A percentile compares a stretch with the other conserved stretches of the same genome.
These are phyloP conservation scores for Nemania serpens DNA, from an alignment of 2,329 filamentous ascomycete genomes.

Conservation along the genomic window DNA sequence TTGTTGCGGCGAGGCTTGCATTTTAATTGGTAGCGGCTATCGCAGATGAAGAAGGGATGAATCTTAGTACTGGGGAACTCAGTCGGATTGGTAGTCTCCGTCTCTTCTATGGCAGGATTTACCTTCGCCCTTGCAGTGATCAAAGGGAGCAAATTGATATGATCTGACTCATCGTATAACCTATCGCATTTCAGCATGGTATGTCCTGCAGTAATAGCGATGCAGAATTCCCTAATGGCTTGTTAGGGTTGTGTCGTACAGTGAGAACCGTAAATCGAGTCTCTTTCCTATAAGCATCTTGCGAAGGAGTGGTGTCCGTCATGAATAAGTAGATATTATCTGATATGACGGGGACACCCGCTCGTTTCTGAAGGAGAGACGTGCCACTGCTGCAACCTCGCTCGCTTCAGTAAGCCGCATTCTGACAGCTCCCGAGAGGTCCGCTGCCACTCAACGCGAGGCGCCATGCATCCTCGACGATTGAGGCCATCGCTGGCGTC, in stretches of 20 bases:
- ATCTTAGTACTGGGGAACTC: background rate
- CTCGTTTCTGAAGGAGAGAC: background rate
- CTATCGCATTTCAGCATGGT: conserved; percentile 1
- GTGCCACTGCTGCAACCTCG: conserved; percentile 3
- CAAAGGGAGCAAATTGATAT: background rate
- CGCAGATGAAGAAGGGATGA: background rate
- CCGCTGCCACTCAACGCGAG: background rate
- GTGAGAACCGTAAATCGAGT: background rate
- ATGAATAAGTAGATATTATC: background rate
- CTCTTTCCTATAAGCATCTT: background rate
- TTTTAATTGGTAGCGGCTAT: background rate
- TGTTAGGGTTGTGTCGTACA: conserved; percentile 1
- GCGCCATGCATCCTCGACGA: conserved; percentile 1
- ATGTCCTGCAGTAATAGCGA: conserved; percentile 7
- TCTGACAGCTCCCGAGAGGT: conserved; percentile 12
- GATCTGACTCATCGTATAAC: conserved; percentile 11
- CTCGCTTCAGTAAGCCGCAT: conserved; percentile 14
- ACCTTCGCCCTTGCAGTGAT: background rate
- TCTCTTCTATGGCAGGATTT: conserved; percentile 5
- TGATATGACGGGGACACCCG: background rate
- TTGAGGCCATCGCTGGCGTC: background rate
- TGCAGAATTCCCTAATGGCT: conserved; percentile 3
- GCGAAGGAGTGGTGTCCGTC: background rate
- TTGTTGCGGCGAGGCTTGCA: conserved; percentile 3
- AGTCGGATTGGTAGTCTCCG: background rate